Base-by-base conservation (phyloP, 495 filamentous ascomycete species). In the Aspergillus mulundensis region DNA sequence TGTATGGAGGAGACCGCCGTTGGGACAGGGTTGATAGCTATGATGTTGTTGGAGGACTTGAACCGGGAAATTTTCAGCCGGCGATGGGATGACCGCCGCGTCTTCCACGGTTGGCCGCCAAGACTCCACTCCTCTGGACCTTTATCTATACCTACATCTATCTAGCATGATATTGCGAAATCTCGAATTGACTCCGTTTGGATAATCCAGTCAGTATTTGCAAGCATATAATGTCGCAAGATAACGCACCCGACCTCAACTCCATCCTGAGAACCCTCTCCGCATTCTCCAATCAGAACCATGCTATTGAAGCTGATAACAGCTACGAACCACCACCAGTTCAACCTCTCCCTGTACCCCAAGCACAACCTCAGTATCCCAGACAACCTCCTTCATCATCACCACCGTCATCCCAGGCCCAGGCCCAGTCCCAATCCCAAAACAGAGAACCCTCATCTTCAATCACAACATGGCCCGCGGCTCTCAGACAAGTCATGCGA, bases 391-490 rank as follows among this genome's bases (percentile, higher is more conserved):
- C 12, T 11, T 1, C n/a, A 24, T 30, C 38, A 28, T 18, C 42
- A 40, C 15, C 15, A 49, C 28, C 45, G 43, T 44, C 41, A 47
- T 14, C 14, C 3, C 14, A 12, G 21, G n/a, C n/a, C n/a, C n/a
- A n/a, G n/a, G n/a, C 14, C 3, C 14, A 12, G 21, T 53, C 16
- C 50, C 7, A 58, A 19, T 38, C 38, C 15, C 43, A 18, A 42
- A 41, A 11, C 34, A 30, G 21, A 34, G 12, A 40, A 5, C 14
- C 20, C 19, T 78, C 84, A 61, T 74, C 84, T n/a, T 68, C 71
- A 14, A 87, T 90, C 54, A 85, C 78, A 1, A 81, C 86, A 44
- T 90, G 85, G 84, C 77, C 79, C 16, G 62, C 77, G 14, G 87
- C 82, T 10, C 69, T 88, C 14, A 76, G 77, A 55, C 80, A 83